Evolutionary conservation across 129 eudicot genomes (phyloP), one percentile per base, ranked within the genome.

Genomic region (Lonicera japonica): DNA sequence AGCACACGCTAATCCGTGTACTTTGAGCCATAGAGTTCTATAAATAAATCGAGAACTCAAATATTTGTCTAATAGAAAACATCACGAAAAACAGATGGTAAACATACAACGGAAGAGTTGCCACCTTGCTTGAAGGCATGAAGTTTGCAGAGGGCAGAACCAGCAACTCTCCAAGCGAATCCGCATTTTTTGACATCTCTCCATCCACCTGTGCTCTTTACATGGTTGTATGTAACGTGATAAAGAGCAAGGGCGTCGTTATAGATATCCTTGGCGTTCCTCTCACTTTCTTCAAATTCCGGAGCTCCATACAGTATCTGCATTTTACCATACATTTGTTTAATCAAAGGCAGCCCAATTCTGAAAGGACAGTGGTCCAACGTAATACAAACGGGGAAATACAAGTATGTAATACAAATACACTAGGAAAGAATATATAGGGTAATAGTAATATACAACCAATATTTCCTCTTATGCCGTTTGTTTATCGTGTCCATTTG

Each of bases 131-230:
- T 61, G 19, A 15, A 61, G n/a, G 71, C 68, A 23, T 72, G 25
- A 11, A 73, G 40, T 24, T 70, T 70, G 68, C 82, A 81, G 50
- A 87, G 80, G 19, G 96, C 92, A 1, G 81, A 59, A 8, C 89
- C 94, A 14, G 96, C 96, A 10, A 88, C 94, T 67, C 24, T 79
- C 96, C 96, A 88, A 0, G 84, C 86, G 66, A 88, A 88, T 2
- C 72, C 71, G 54, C 96, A 88, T 70, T 74, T 78, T 41, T 19
- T 65, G 9, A 70, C 68, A 14, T 78, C 74, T 2, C 36, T 6
- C 4, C 4, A 29, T 29, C 6, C 36, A 29, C 45, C 47, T 25
- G 2, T 13, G 14, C 50, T 21, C 21, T 8, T 58, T 0, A 92
- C 94, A 18, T 71, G 71, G 29, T 84, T 77, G 52, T 82, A 84